Conservation (phyloP, 2,329 filamentous ascomycete species). For the Pseudogymnoascus sp. region DNA sequence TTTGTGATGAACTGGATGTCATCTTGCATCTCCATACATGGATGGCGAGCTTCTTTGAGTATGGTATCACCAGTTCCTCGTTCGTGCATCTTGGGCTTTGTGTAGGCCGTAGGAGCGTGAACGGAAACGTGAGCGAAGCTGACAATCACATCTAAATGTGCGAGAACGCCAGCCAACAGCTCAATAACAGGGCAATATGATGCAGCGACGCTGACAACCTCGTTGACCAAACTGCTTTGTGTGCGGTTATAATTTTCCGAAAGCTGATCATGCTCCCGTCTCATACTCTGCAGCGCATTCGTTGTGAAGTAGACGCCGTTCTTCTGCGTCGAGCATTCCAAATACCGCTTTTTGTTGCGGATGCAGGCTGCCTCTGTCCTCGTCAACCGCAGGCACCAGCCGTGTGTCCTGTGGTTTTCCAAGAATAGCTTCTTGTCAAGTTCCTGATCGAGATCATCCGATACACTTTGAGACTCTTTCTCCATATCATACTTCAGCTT, state of each 20-base stretch:
- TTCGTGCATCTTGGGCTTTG: constrained; percentile 81
- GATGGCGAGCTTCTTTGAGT: constrained; percentile 88
- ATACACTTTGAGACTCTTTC: constrained; percentile 67
- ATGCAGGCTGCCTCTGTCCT: constrained; percentile 88
- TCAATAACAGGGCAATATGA: constrained; percentile 94
- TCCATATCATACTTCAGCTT: constrained; percentile 76
- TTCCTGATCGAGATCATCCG: constrained; percentile 78
- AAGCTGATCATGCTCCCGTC: constrained; percentile 87
- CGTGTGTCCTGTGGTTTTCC: constrained; percentile 91
- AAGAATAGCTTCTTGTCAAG: constrained; percentile 98
- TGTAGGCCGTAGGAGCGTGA: constrained; percentile 85
- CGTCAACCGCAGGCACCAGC: constrained; percentile 93
- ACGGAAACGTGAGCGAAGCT: constrained; percentile 89
- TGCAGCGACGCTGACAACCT: constrained; percentile 86
- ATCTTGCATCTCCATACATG: constrained; percentile 98
- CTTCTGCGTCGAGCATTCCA: constrained; percentile 96
- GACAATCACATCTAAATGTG: constrained; percentile 91
- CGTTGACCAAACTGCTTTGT: constrained; percentile 80
- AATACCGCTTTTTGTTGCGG: constrained; percentile 80
- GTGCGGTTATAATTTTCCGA: constrained; percentile 93
- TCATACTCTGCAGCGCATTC: constrained; percentile 65
- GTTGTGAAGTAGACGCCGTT: constrained; percentile 99
- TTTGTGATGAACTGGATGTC: constrained; percentile 99
- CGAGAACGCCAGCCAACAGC: constrained; percentile 76
- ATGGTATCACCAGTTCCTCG: constrained; percentile 83